Evolutionary conservation across 148 eudicot genomes (phyloP), one percentile per base, ranked within the genome.

Genomic region (Vaccinium macrocarpon): DNA sequence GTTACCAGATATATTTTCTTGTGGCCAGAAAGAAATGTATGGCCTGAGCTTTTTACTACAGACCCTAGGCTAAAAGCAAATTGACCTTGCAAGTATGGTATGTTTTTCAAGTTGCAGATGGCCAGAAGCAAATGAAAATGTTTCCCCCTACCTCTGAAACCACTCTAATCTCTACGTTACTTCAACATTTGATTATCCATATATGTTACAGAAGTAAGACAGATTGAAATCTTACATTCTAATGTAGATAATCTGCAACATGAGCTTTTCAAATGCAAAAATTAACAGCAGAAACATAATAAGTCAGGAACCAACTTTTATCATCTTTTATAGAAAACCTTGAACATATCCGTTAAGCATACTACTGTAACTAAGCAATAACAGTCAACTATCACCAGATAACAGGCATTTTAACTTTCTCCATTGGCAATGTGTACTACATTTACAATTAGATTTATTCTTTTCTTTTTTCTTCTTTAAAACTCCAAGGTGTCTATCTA

Each of bases 41-140:
- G 51, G 25, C 78, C 78, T 73, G 75, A 71, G 32, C 46, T 71
- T 71, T 66, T 71, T 21, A 6, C 75, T 71, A 71, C 32, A 14
- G 6, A 29, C 76, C 42, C 48, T 35, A 7, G 15, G 76, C 76
- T 6, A 15, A 21, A 35, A 72, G 3, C 48, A 32, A 72, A 46
- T 46, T 42, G 78, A 46, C 78, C 27, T 73, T 6, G 52, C 77
- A 76, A 48, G 55, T 21, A 76, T 2, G 32, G 48, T 76, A 10
- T 76, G 56, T 49, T 76, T 74, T 49, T 10, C 55, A 49, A 51
- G 23, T 42, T 1, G 6, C 7, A 74, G 49, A 42, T 46, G 46
- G 78, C 27, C 52, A 74, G 12, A 46, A 25, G 78, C 52, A 42
- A 42, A 19, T 50, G 18, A 6, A 74, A 42, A 19, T 74, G 19